Base-by-base conservation (phyloP, 108 stramenopile genomes). In the Epipyxis sp. region DNA sequence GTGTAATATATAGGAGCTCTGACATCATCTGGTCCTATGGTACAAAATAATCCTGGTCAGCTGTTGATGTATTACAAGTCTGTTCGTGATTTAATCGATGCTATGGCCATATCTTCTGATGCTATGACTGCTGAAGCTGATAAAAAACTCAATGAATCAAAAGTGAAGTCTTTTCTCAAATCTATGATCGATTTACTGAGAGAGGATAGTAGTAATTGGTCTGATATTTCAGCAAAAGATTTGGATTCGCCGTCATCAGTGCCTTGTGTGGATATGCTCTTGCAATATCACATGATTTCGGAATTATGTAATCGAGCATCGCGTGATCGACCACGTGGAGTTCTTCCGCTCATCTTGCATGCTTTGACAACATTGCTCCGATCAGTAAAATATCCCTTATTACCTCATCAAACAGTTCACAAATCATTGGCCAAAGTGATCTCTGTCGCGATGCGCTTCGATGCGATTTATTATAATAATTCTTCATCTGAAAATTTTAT, bases 381-480 rank as follows among this genome's bases (percentile, higher is more conserved):
- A 32, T 3, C 10, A 25, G 34, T 65, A 13, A 29, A 29, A 32
- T 65, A 65, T 65, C 61, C 61, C 34, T 65, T 65, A 32, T 37
- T 65, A 65, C 61, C 61, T 10, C 61, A 65, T 65, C 61, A 65
- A 65, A 32, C 61, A 10, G 61, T 65, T 10, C 34, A 65, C 35
- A 29, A 37, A 10, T 32, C 61, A 6, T 10, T 65, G 30, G 25
- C 13, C 61, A 65, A 65, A 6, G 30, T 65, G 20, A 65, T 65
- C 3, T 65, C 35, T 25, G 35, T 65, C 10, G 61, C 61, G 20
- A 35, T 32, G 13, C 3, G 61, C 3, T 65, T 32, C 35, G 61
- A 65, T 35, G 61, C 61, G 34, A 6, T 65, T 25, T 35, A 32
- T 65, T 10, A 3, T 65, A 32, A 16, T 16, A 32, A 16, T 13